These are phyloP conservation scores for Picea sitchensis DNA, from an alignment of 75 land plant species.

Conservation along the genomic window DNA sequence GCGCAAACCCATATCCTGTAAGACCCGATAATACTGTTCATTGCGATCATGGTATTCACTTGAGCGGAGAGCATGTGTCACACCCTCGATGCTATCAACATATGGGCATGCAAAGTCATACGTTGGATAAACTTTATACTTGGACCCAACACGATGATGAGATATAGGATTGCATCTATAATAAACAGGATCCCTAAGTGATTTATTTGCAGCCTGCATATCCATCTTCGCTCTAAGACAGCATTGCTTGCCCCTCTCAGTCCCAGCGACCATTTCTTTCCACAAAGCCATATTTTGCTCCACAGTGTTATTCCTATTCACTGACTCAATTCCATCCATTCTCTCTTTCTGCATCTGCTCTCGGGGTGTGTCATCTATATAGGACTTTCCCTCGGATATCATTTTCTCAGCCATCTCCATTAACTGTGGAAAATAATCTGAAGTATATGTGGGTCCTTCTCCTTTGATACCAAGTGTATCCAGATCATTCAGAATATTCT, in stretches of 20 bases:
- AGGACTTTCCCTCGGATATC: constrained; percentile 78
- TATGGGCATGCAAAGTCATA: constrained; percentile 98
- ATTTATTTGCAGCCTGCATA: constrained; percentile 86
- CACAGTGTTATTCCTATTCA: constrained; percentile 58
- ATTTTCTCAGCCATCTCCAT: constrained; percentile 86
- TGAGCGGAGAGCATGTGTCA: constrained; percentile 94
- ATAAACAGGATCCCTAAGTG: constrained; percentile 92
- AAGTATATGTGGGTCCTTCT: constrained; percentile 69
- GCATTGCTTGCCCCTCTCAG: constrained; percentile 66
- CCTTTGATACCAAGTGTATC: constrained; percentile 79
- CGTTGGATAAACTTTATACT: constrained; percentile 91
- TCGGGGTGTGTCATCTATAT: constrained; percentile 93
- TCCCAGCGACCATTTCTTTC: constrained; percentile 84
- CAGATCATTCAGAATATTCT: constrained; percentile 56
- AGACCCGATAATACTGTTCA: constrained; percentile 78
- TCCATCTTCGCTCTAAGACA: constrained; percentile 88
- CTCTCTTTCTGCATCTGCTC: constrained; percentile 94
- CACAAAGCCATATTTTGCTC: constrained; percentile 73
- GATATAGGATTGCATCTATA: constrained; percentile 79
- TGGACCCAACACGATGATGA: constrained; percentile 87
- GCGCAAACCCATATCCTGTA: constrained; percentile 76
- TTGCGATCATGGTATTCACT: constrained; percentile 95
- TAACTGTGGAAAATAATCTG: constrained; percentile 77
- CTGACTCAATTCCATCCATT: constrained; percentile 92
- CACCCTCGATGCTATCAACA: constrained; percentile 88